phyloP scores from a whole-genome alignment of 2,329 filamentous ascomycete genomes.

The Byssochlamys sp. region DNA sequence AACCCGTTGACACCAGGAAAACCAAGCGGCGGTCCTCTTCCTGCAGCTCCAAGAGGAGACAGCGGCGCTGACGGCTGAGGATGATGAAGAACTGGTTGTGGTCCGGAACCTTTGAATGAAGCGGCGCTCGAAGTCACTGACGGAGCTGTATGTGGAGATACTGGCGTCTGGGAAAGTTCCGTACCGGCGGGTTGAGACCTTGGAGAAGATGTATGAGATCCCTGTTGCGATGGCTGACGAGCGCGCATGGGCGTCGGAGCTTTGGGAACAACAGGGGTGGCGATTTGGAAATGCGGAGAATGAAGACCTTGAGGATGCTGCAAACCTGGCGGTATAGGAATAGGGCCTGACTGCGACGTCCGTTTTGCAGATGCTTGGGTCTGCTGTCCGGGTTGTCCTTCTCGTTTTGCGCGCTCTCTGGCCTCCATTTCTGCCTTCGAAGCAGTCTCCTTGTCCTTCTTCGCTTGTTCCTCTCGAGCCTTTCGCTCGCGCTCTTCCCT shows the following conservation, averaged over 20 bases:
- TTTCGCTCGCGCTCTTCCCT: conserved; percentile 54
- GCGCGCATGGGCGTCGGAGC: conserved; percentile 68
- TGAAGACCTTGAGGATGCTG: conserved; percentile 50
- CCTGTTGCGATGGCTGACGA: conserved; percentile 71
- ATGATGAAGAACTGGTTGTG: conserved; percentile 45
- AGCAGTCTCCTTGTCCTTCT: conserved; percentile 49
- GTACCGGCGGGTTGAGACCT: conserved; percentile 38
- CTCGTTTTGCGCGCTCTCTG: conserved; percentile 41
- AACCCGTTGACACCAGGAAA: conserved; percentile 44
- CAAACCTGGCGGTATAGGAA: conserved; percentile 46
- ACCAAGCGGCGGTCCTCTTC: conserved; percentile 46
- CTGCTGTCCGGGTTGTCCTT: conserved; percentile 13
- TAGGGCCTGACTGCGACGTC: conserved; percentile 49
- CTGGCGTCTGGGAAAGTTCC: conserved; percentile 55
- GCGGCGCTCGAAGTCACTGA: conserved; percentile 55
- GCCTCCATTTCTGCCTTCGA: conserved; percentile 35
- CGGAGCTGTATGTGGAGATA: conserved; percentile 51
- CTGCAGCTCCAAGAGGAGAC: conserved; percentile 55
- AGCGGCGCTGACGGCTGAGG: conserved; percentile 52
- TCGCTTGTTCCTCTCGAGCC: conserved; percentile 36
- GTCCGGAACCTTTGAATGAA: conserved; percentile 49
- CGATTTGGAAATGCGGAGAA: conserved; percentile 70
- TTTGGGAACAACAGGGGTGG: conserved; percentile 74
- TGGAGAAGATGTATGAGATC: conserved; percentile 58
- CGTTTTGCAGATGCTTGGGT: conserved; percentile 36